A percentile compares a stretch with the other conserved stretches of the same genome.
Evolutionary conservation across 768 basidiomycete species (phyloP).

Genomic region (Rhodocollybia butyracea): DNA sequence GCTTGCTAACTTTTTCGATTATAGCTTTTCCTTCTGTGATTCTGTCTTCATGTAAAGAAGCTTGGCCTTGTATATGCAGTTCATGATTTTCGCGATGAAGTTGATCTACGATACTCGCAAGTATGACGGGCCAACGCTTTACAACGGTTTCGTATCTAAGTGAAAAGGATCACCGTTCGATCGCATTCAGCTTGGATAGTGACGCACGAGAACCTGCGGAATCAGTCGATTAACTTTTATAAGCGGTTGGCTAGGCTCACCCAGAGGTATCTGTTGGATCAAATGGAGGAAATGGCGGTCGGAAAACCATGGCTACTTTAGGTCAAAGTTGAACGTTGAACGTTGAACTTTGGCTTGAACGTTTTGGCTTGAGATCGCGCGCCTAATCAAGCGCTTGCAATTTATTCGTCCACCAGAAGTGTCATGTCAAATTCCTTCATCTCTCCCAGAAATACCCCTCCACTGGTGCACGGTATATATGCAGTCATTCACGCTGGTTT

Average conservation of each 20-base stretch:
- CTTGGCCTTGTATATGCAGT: slow-evolving; percentile 28
- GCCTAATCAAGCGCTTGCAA: too few species aligned
- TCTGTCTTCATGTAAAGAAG: slow-evolving; percentile 29
- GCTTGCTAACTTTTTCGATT: slow-evolving; percentile 66
- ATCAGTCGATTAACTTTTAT: not conserved
- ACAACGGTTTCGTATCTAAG: slow-evolving; percentile 74
- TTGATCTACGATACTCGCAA: slow-evolving; percentile 76
- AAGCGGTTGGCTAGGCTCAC: slow-evolving; percentile 30
- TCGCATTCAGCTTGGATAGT: too few species aligned
- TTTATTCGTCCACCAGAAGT: too few species aligned
- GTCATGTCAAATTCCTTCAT: too few species aligned
- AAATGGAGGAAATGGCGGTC: slow-evolving; percentile 62
- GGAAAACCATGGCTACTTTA: slow-evolving; percentile 29
- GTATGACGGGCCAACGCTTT: slow-evolving; percentile 80
- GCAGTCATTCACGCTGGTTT: too few species aligned
- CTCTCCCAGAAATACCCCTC: too few species aligned
- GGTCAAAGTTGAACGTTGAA: not conserved
- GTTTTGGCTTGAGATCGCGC: too few species aligned
- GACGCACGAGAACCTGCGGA: slow-evolving; percentile 61
- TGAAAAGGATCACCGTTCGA: not conserved
- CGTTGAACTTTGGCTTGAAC: not conserved
- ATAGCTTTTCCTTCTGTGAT: slow-evolving; percentile 76
- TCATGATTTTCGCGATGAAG: slow-evolving; percentile 68
- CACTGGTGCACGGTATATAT: too few species aligned
- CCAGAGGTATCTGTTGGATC: slow-evolving; percentile 69